Evolutionary conservation across 2,329 filamentous ascomycete genomes (phyloP), one percentile per base, ranked within the genome.

Genomic region (Paecilomyces dactylethromorphus): DNA sequence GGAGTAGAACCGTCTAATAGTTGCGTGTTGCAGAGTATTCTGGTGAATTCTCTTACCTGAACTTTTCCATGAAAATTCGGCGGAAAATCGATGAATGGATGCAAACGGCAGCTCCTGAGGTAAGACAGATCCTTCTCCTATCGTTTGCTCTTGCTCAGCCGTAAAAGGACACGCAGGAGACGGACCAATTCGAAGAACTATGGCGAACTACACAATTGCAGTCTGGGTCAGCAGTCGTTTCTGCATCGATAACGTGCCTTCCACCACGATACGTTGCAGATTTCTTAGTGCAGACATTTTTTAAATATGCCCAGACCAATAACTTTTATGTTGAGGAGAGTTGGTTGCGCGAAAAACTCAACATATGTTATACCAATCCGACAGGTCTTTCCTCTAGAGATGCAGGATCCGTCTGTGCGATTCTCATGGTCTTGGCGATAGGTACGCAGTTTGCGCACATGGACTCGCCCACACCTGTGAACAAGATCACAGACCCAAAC

Each of bases 381-480:
- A 65, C 64, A 0, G 70, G 65, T 26, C 65, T 76, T 3, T 70
- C 68, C 3, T 69, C 69, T 18, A 71, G 74, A 51, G 76, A 78
- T 61, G 71, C 76, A 2, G 71, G 71, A 5, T 71, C 71, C 1
- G 74, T 76, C n/a, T 76, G 74, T 56, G 68, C 74, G 6, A 74
- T 78, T 11, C 62, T 78, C 53, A 76, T 76, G 72, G 73, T 76
- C 5, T 63, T 78, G 33, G 76, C 76, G 0, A 73, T 78, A 13
- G 76, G 76, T 22, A 77, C 76, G 0, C 76, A 78, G 60, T 78
- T 76, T 59, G 76, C 74, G 6, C 75, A 78, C 58, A 71, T 76
- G 70, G 70, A 76, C 56, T 75, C 75, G 6, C 59, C 66, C 5
- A 72, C 66, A 0, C 70, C 71, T 0, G 68, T 75, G n/a, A 74